Percentiles rank a stretch among this genome's conserved stretches.
phyloP scores from a whole-genome alignment of 768 basidiomycete genomes.

The Lentinus brumalis region DNA sequence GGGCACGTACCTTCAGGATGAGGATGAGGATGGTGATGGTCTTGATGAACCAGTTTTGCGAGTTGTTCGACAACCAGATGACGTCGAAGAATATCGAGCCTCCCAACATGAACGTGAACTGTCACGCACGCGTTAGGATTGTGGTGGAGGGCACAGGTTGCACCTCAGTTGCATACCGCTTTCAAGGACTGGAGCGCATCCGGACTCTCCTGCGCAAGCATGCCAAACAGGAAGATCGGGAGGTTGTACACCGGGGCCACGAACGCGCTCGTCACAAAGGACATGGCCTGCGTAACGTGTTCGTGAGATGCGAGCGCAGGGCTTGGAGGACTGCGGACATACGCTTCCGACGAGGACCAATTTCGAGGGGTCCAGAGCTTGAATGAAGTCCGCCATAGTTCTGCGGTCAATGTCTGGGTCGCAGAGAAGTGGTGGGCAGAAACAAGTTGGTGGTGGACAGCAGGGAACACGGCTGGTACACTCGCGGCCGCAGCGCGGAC shows the following conservation, averaged over 20 bases:
- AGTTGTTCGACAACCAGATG: slow-evolving; percentile 63
- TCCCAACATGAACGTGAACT: slow-evolving; percentile 70
- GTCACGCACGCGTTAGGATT: not conserved
- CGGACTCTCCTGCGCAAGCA: slow-evolving; percentile 67
- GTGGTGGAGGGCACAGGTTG: not conserved
- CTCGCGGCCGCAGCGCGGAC: not conserved
- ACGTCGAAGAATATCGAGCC: slow-evolving; percentile 69
- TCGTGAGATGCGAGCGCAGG: not conserved
- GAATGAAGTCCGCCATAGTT: slow-evolving; percentile 63
- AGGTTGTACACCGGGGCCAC: slow-evolving; percentile 72
- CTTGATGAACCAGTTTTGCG: slow-evolving; percentile 56
- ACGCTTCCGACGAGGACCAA: slow-evolving; percentile 68
- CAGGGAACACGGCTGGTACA: not conserved
- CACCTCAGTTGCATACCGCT: slow-evolving; percentile 42
- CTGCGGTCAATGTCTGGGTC: not conserved
- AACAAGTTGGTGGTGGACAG: not conserved
- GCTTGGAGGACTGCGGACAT: slow-evolving; percentile 22
- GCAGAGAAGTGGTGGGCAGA: not conserved
- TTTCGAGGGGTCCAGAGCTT: slow-evolving; percentile 71
- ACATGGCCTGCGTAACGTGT: slow-evolving; percentile 49
- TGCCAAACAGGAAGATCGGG: slow-evolving; percentile 80
- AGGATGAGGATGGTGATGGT: slow-evolving; percentile 48
- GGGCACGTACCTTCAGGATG: slow-evolving; percentile 38
- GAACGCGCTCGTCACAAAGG: slow-evolving; percentile 59
- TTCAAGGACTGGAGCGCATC: slow-evolving; percentile 68